Evolutionary conservation across 768 basidiomycete genomes (phyloP).

Genomic region (Imleria badia): DNA sequence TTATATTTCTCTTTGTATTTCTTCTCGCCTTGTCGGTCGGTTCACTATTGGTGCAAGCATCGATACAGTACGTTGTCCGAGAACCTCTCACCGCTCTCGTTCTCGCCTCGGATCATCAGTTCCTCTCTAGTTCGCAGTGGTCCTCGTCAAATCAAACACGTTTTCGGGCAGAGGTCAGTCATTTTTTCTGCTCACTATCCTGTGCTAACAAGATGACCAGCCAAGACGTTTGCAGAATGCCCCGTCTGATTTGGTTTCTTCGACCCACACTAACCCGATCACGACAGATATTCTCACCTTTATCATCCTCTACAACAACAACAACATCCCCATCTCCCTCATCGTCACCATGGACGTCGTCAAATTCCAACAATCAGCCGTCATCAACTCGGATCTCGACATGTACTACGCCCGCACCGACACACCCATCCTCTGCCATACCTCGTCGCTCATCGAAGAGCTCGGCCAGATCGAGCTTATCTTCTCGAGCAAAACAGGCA

Average conservation of each 20-base stretch:
- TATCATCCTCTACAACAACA: slow-evolving; percentile 98
- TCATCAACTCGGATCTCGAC: slow-evolving; percentile 97
- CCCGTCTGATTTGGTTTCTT: slow-evolving; percentile 24
- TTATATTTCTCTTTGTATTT: slow-evolving; percentile 89
- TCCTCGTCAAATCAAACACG: slow-evolving; percentile 65
- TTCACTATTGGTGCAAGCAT: slow-evolving; percentile 90
- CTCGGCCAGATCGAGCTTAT: slow-evolving; percentile 97
- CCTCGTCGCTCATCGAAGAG: slow-evolving; percentile 96
- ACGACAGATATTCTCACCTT: slow-evolving; percentile 89
- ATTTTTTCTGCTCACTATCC: not conserved
- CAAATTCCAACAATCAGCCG: slow-evolving; percentile 95
- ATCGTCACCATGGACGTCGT: slow-evolving; percentile 99
- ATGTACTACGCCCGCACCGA: slow-evolving; percentile 98
- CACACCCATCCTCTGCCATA: slow-evolving; percentile 96
- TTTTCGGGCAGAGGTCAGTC: slow-evolving; percentile 63
- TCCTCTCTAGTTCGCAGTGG: slow-evolving; percentile 86
- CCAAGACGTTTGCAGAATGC: slow-evolving; percentile 83
- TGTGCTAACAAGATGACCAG: slow-evolving; percentile 35
- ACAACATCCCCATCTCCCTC: slow-evolving; percentile 97
- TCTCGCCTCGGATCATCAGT: slow-evolving; percentile 54
- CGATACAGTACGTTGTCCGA: slow-evolving; percentile 51
- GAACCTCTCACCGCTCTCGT: not conserved
- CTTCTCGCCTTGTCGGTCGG: slow-evolving; percentile 86
- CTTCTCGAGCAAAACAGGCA: slow-evolving; percentile 94
- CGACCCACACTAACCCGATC: slow-evolving; percentile 8